These are phyloP conservation scores for Fusarium nematophilum DNA, from an alignment of 2,329 filamentous ascomycete species.

Conservation along the genomic window DNA sequence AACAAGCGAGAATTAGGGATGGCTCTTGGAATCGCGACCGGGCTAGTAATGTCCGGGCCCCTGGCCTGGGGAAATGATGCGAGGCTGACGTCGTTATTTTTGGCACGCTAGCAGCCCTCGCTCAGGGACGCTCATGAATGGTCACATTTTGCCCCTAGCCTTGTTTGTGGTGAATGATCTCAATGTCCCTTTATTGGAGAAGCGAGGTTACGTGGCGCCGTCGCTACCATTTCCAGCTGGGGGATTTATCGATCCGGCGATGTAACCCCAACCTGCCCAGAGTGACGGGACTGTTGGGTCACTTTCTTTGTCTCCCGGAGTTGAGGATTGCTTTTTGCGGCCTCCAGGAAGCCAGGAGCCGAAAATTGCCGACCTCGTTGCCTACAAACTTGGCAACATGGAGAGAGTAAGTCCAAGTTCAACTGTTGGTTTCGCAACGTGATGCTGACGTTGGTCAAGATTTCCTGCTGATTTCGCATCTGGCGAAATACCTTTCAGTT, in stretches of 20 bases:
- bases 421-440: constrained; percentile 23
- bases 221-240: constrained; percentile 10
- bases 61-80: constrained; percentile 34
- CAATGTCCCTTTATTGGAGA: constrained; percentile 26
- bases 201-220: constrained; percentile 20
- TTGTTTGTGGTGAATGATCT: constrained; percentile 13
- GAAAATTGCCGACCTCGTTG: constrained; percentile 29
- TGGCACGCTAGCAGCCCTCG: constrained; percentile 8
- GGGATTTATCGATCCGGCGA: constrained; percentile 25
- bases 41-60: constrained; percentile 31
- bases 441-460: constrained; percentile 23
- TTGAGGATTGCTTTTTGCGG: constrained; percentile 3
- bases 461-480: too few species aligned
- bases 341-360: constrained; percentile 1
- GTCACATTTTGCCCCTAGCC: background rate
- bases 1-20: constrained; percentile 13
- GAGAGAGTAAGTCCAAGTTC: constrained; percentile 29
- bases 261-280: constrained; percentile 28
- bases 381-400: constrained; percentile 2
- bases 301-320: constrained; percentile 1
- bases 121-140: constrained; percentile 15
- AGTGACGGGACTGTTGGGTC: constrained; percentile 26
- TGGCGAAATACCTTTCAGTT: too few species aligned
- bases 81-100: constrained; percentile 37
- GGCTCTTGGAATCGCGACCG: constrained; percentile 9